phyloP scores from a whole-genome alignment of 169 alveolate species.

The Besnoitia besnoiti region DNA sequence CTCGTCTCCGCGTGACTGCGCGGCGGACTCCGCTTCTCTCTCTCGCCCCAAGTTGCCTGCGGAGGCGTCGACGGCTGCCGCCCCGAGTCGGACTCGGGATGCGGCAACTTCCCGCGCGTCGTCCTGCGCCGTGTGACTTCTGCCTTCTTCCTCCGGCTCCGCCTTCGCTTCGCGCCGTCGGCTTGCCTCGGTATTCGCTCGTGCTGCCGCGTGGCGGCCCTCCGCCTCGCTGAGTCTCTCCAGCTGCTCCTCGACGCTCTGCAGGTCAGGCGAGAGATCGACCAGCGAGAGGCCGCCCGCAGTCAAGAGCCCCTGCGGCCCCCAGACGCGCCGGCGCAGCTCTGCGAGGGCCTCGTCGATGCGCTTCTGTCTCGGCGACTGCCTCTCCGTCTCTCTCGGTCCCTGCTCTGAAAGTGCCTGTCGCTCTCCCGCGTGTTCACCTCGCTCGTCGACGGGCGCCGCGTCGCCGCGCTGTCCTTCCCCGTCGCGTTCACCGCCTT shows the following conservation, averaged over 20 bases:
- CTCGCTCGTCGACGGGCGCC: background rate
- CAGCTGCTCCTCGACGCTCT: background rate
- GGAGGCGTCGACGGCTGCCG: no score
- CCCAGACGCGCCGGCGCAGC: background rate
- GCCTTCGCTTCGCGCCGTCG: no score
- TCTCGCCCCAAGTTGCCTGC: no score
- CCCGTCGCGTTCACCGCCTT: background rate
- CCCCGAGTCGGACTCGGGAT: no score
- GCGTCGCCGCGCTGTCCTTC: background rate
- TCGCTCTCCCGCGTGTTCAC: no score
- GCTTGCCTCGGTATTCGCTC: no score
- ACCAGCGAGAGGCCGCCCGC: background rate
- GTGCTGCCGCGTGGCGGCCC: background rate
- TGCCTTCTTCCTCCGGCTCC: background rate
- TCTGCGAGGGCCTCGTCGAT: background rate
- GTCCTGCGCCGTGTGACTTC: background rate
- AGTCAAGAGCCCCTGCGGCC: background rate
- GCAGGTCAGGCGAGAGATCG: background rate
- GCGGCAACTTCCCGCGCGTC: no score
- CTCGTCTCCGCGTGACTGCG: no score
- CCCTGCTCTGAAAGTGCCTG: no score
- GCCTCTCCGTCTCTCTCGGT: no score
- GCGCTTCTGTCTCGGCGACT: no score
- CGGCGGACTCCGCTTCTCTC: no score
- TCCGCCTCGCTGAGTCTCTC: background rate